Percentiles rank a stretch among this genome's conserved stretches.
Evolutionary conservation across 2,329 filamentous ascomycete genomes (phyloP).

Genomic region (Microascus cirrosus): DNA sequence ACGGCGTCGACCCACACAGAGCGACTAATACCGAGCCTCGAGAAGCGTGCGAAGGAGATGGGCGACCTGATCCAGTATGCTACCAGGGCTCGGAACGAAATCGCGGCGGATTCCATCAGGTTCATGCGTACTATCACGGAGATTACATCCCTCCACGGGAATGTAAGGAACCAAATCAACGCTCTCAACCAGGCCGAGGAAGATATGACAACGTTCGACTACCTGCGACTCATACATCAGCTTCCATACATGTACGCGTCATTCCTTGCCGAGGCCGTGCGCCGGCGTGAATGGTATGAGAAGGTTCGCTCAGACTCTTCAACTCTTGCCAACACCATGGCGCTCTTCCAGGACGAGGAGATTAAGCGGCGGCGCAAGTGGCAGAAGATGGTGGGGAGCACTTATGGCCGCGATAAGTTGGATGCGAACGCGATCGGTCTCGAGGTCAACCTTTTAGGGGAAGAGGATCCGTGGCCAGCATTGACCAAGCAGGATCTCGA

Average conservation of each 20-base stretch:
- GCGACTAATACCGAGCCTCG: slow-evolving; percentile 46
- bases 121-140: slow-evolving; percentile 76
- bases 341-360: slow-evolving; percentile 85
- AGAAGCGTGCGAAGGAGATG: slow-evolving; percentile 47
- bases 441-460: slow-evolving; percentile 74
- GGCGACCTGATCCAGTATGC: slow-evolving; percentile 46
- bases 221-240: slow-evolving; percentile 68
- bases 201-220: slow-evolving; percentile 69
- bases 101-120: slow-evolving; percentile 52
- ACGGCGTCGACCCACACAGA: slow-evolving; percentile 54
- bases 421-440: slow-evolving; percentile 65
- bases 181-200: slow-evolving; percentile 63
- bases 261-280: slow-evolving; percentile 74
- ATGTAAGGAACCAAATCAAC: slow-evolving; percentile 61
- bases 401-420: slow-evolving; percentile 52
- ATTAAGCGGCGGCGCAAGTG: slow-evolving; percentile 79
- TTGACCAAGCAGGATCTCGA: slow-evolving; percentile 67
- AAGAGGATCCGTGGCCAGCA: slow-evolving; percentile 70
- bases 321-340: slow-evolving; percentile 84
- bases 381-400: slow-evolving; percentile 73
- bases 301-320: slow-evolving; percentile 83
- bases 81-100: slow-evolving; percentile 55
- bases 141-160: slow-evolving; percentile 65
- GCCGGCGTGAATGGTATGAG: slow-evolving; percentile 80
- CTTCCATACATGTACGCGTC: slow-evolving; percentile 86